phyloP scores from a whole-genome alignment of 2,329 filamentous ascomycete species.

The Nigrograna mackinnonii region DNA sequence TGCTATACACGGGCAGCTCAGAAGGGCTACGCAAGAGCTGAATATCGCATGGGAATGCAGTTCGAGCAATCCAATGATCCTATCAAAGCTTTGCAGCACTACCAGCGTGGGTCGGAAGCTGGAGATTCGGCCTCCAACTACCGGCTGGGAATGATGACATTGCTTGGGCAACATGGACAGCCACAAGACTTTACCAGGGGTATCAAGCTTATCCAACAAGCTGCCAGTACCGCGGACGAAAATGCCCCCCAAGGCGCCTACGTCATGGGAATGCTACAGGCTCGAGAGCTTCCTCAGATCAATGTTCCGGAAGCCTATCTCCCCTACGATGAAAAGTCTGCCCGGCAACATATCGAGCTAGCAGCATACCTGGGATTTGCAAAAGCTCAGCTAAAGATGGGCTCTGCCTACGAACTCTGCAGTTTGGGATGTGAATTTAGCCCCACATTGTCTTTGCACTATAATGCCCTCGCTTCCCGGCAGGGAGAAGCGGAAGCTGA shows the following conservation, averaged over 20 bases:
- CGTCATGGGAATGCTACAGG: conserved; percentile 91
- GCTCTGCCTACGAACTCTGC: conserved; percentile 91
- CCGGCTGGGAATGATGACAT: conserved; percentile 94
- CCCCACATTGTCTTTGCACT: conserved; percentile 88
- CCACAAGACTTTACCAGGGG: conserved; percentile 77
- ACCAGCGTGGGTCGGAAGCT: conserved; percentile 76
- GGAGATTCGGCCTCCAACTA: conserved; percentile 87
- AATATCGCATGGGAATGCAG: conserved; percentile 98
- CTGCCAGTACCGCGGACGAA: conserved; percentile 88
- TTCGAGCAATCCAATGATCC: conserved; percentile 95
- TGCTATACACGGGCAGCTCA: conserved; percentile 86
- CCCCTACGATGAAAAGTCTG: conserved; percentile 70
- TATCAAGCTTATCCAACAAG: conserved; percentile 78
- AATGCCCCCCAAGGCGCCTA: conserved; percentile 97
- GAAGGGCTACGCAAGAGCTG: conserved; percentile 82
- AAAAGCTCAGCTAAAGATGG: conserved; percentile 97
- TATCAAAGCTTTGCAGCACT: conserved; percentile 87
- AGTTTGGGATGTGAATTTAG: conserved; percentile 94
- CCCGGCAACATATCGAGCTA: conserved; percentile 91
- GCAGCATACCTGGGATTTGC: conserved; percentile 94
- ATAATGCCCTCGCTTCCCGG: conserved; percentile 88
- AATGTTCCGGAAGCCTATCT: conserved; percentile 73
- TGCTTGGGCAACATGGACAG: conserved; percentile 92
- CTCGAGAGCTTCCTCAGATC: conserved; percentile 89
- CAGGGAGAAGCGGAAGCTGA: conserved; percentile 94